Evolutionary conservation across 768 basidiomycete species (phyloP).

Genomic region (Mrakia gelida): DNA sequence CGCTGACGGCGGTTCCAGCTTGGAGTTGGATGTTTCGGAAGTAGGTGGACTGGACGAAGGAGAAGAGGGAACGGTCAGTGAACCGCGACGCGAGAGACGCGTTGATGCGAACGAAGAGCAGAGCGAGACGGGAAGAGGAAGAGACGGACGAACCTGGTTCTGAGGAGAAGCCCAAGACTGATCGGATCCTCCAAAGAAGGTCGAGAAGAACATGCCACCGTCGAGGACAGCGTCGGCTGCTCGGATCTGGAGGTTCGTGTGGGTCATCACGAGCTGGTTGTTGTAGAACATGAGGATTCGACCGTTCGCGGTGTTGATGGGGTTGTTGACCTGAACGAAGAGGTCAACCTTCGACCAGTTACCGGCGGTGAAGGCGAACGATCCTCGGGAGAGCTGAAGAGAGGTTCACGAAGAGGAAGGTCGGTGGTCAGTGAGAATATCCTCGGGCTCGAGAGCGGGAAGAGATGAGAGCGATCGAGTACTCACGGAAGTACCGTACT

Average conservation of each 20-base stretch:
- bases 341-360: conserved; percentile 72
- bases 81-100: not conserved
- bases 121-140: no score
- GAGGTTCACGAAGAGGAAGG: not conserved
- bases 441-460: not conserved
- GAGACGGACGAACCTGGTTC: conserved; percentile 27
- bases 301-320: conserved; percentile 66
- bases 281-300: conserved; percentile 54
- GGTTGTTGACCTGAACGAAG: conserved; percentile 71
- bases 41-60: not conserved
- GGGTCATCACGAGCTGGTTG: conserved; percentile 58
- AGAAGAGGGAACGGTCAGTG: not conserved
- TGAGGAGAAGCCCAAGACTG: conserved; percentile 15
- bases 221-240: conserved; percentile 50
- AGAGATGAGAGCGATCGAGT: not conserved
- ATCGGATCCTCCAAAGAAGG: conserved; percentile 32
- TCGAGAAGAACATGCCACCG: conserved; percentile 46
- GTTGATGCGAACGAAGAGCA: not conserved
- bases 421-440: no score
- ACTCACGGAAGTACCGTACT: conserved; percentile 47
- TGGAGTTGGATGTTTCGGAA: conserved; percentile 10
- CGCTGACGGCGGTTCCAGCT: not conserved
- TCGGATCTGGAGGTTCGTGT: conserved; percentile 63
- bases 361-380: conserved; percentile 17
- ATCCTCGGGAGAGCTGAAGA: conserved; percentile 28